Evolutionary conservation across 164 flowering plant genomes (phyloP).

Genomic region (Echeveria elegans): DNA sequence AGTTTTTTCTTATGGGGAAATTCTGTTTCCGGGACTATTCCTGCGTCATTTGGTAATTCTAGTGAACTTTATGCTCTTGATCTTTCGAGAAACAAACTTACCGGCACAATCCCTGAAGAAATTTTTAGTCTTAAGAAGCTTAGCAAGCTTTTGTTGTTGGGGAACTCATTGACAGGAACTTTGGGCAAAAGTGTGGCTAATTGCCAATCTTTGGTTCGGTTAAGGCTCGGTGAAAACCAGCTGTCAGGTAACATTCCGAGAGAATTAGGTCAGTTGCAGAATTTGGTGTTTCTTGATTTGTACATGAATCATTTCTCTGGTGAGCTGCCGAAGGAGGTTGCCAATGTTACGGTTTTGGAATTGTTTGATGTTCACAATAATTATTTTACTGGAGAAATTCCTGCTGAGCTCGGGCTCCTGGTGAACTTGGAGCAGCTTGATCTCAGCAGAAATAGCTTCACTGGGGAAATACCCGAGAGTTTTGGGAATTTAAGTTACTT

Average conservation of each 20-base stretch:
- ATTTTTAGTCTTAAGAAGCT: constrained; percentile 73
- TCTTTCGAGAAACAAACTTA: constrained; percentile 76
- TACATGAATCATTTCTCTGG: constrained; percentile 83
- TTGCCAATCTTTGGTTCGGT: constrained; percentile 72
- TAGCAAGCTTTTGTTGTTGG: constrained; percentile 81
- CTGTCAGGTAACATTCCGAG: constrained; percentile 81
- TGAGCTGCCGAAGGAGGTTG: constrained; percentile 59
- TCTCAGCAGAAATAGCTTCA: constrained; percentile 75
- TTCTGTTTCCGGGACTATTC: constrained; percentile 72
- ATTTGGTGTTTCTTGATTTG: constrained; percentile 85
- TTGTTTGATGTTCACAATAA: constrained; percentile 82
- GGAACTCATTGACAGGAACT: constrained; percentile 65
- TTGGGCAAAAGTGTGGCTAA: constrained; percentile 53
- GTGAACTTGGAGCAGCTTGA: constrained; percentile 90
- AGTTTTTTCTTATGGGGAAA: constrained; percentile 92
- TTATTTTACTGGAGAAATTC: constrained; percentile 70
- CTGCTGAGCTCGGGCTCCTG: constrained; percentile 55
- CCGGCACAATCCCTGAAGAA: constrained; percentile 83
- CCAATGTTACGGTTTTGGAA: constrained; percentile 76
- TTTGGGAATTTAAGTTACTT: constrained; percentile 86
- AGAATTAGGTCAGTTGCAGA: constrained; percentile 79
- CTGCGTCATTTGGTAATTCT: constrained; percentile 71
- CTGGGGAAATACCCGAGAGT: constrained; percentile 64
- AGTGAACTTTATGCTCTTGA: constrained; percentile 75
- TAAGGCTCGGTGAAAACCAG: constrained; percentile 89